These are phyloP conservation scores for Ascochyta pisi DNA, from an alignment of 2,329 filamentous ascomycete genomes.

Conservation along the genomic window DNA sequence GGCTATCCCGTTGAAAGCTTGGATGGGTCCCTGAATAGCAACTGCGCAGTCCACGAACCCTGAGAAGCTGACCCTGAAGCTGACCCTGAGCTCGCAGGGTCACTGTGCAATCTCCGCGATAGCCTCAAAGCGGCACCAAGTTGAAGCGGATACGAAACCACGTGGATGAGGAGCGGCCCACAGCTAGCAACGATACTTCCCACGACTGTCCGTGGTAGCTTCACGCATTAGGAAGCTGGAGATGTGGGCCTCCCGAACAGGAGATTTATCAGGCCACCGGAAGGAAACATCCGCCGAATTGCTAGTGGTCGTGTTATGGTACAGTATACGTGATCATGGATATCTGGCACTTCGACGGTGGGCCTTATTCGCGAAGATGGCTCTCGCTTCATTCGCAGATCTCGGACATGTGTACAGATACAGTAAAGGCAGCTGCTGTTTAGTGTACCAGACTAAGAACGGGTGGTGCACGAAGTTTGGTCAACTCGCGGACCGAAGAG, in stretches of 20 bases:
- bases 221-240: background rate
- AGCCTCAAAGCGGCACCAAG: background rate
- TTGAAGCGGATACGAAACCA: conserved; percentile 6
- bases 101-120: background rate
- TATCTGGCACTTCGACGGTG: background rate
- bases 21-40: background rate
- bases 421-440: background rate
- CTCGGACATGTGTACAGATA: background rate
- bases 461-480: background rate
- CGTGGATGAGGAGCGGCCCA: conserved; percentile 1
- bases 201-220: conserved; percentile 3
- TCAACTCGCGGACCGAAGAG: conserved; percentile 1
- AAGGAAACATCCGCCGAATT: background rate
- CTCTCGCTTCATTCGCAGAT: conserved; percentile 7
- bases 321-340: background rate
- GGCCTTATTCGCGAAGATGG: conserved; percentile 1
- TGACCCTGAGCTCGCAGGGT: background rate
- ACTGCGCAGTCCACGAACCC: background rate
- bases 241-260: conserved; percentile 2
- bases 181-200: conserved; percentile 11
- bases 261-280: conserved; percentile 7
- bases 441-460: conserved; percentile 10
- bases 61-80: background rate
- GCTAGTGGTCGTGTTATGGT: background rate
- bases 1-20: conserved; percentile 8